Evolutionary conservation across 2,329 filamentous ascomycete genomes (phyloP), one percentile per base, ranked within the genome.

Genomic region (Colletotrichum lini): DNA sequence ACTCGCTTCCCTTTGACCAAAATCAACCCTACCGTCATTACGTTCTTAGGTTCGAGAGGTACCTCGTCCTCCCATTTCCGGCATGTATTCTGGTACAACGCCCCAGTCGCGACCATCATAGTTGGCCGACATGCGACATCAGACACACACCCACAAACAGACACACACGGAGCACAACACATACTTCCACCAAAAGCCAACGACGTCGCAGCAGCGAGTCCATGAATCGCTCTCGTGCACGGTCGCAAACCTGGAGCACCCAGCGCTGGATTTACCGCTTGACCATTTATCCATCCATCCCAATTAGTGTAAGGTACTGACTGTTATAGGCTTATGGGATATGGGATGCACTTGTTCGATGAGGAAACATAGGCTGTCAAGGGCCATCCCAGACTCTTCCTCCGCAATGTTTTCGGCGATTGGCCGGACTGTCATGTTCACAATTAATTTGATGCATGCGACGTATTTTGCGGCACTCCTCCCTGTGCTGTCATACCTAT

Each of bases 151-250:
- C 2, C 23, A 72, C 65, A 71, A 57, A 54, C 64, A 57, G 15
- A 68, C 53, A 66, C 15, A 57, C 61, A 30, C 23, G 40, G 8
- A 18, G 35, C 35, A 21, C n/a, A 49, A n/a, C 52, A 63, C 58
- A 58, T n/a, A 50, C 15, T 26, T 16, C 30, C 30, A 50, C 30
- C 53, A 38, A 44, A 10, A 13, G 47, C 50, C 64, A 50, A 67
- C 64, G 50, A 58, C 57, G 63, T 62, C 64, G 56, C 57, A 67
- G 38, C 42, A 16, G 56, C 53, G 35, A 42, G 15, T 7, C 58
- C 65, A 72, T 72, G 69, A 72, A 72, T 72, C 69, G 69, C 62
- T 30, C 47, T 45, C 21, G 59, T 54, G 69, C 69, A 72, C 69
- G 65, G 69, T 53, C 47, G 45, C 58, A 47, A 26, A 38, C 63